Evolutionary conservation across 2,329 filamentous ascomycete species (phyloP).

Genomic region (Alternaria panax): DNA sequence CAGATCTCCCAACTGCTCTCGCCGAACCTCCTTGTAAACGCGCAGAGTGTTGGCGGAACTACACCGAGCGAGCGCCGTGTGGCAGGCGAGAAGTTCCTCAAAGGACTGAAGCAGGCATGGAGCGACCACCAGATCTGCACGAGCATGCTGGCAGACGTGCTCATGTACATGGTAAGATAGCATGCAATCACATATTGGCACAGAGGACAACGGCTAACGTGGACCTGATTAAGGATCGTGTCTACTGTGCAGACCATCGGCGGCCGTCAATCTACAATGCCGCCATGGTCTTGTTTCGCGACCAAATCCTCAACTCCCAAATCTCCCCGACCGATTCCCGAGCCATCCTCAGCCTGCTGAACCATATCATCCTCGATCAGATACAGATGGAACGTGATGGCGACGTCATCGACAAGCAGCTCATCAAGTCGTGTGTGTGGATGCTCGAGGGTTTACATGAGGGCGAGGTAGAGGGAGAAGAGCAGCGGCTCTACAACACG

Average conservation of each 20-base stretch:
- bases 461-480: constrained; percentile 76
- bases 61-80: constrained; percentile 80
- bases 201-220: constrained; percentile 27
- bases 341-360: constrained; percentile 76
- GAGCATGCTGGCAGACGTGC: constrained; percentile 94
- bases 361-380: constrained; percentile 85
- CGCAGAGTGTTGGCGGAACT: constrained; percentile 55
- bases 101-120: constrained; percentile 79
- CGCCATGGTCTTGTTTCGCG: constrained; percentile 86
- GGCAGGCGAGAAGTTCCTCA: constrained; percentile 83
- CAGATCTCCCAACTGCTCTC: constrained; percentile 76
- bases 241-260: constrained; percentile 76
- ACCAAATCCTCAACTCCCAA: constrained; percentile 76
- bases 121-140: constrained; percentile 89
- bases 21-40: constrained; percentile 68
- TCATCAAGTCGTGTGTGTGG: constrained; percentile 82
- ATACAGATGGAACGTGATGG: constrained; percentile 91
- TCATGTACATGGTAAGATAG: constrained; percentile 86
- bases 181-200: background rate
- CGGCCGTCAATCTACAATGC: constrained; percentile 81
- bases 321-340: constrained; percentile 54
- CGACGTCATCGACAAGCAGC: constrained; percentile 82
- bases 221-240: constrained; percentile 68
- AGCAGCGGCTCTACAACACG: constrained; percentile 81
- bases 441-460: constrained; percentile 94